Base-by-base conservation (phyloP, 2,329 filamentous ascomycete species). In the Talaromyces piceae region DNA sequence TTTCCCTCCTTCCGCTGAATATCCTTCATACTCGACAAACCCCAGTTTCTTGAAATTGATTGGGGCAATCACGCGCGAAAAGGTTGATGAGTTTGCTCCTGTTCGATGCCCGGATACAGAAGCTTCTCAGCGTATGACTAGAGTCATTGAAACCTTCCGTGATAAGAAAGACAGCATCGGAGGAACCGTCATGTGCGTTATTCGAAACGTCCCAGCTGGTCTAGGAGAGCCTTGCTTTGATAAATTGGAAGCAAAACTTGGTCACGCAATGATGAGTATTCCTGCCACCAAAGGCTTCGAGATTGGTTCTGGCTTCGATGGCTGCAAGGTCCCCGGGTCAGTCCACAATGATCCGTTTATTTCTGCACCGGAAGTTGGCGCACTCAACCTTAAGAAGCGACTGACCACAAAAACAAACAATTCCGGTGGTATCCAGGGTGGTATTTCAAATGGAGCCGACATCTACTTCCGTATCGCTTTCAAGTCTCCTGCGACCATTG, bases 201-300 rank as follows among this genome's bases (percentile, higher is more conserved):
- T 97, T 64, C 82, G 87, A 57, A 91, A 94, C 63, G 82, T 83
- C 6, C 93, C 91, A 25, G 80, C 81, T 39, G 91, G 91, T 0
- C 79, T 97, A 2, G 93, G 93, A 54, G 93, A 97, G 77, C 93
- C 91, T 1, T 87, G 83, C 70, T 97, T 98, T 69, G 88, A 95
- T 71, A 97, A 97, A 76, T 78, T 97, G 41, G 91, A 98, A 75
- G 93, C 93, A 6, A 82, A 81, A 66, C 82, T 98, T 44, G 91
- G 83, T 25, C 91, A 97, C 65, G 93, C 88, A 46, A 97, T 98
- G 88, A 80, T 97, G 57, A 89, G 83, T 66, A 95, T 97, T 61
- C 93, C 93, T 4, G 90, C 93, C 3, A 91, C 87, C 31, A 98
- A 97, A 74, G 91, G 87, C 50, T 97, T 97, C 65, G 91, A 97